These are phyloP conservation scores for Basidioascus undulatus DNA, from an alignment of 768 basidiomycete species.

Conservation along the genomic window DNA sequence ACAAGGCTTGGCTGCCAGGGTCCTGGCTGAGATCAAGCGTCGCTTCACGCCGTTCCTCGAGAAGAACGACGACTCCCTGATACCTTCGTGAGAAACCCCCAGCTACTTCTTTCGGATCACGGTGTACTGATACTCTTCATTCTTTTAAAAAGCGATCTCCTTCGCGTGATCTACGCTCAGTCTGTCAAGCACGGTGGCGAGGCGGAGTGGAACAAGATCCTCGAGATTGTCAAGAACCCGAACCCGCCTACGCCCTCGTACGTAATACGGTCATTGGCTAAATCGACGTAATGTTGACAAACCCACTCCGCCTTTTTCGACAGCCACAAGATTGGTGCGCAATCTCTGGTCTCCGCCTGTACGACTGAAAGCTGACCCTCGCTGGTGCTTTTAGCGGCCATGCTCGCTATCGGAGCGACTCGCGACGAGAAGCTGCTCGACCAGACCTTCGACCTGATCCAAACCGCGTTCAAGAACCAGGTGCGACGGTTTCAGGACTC, in stretches of 20 bases:
- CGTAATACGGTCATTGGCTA: no score
- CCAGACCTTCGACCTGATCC: constrained; percentile 33
- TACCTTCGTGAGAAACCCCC: constrained; percentile 41
- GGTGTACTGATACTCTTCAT: neutral
- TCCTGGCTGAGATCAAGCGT: constrained; percentile 41
- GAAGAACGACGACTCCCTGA: constrained; percentile 46
- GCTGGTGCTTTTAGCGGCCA: constrained; percentile 17
- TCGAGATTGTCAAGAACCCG: constrained; percentile 36
- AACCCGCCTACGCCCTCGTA: constrained; percentile 50
- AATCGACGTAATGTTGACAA: no score
- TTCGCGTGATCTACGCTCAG: constrained; percentile 18
- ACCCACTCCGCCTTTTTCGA: no score
- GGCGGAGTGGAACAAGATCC: constrained; percentile 42
- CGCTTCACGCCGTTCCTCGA: constrained; percentile 48
- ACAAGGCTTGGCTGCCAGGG: constrained; percentile 26
- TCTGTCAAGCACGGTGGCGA: constrained; percentile 50
- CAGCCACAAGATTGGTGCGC: constrained; percentile 40
- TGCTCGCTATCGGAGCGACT: constrained; percentile 39
- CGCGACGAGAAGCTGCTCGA: constrained; percentile 27
- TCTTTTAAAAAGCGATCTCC: constrained; percentile 26
- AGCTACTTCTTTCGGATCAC: neutral
- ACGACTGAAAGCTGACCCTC: neutral
- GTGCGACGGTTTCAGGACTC: constrained; percentile 1
- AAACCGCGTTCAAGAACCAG: constrained; percentile 24
- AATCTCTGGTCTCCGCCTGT: constrained; percentile 11